Evolutionary conservation across 2,329 filamentous ascomycete genomes (phyloP).

Genomic region (Microdochium nivale): DNA sequence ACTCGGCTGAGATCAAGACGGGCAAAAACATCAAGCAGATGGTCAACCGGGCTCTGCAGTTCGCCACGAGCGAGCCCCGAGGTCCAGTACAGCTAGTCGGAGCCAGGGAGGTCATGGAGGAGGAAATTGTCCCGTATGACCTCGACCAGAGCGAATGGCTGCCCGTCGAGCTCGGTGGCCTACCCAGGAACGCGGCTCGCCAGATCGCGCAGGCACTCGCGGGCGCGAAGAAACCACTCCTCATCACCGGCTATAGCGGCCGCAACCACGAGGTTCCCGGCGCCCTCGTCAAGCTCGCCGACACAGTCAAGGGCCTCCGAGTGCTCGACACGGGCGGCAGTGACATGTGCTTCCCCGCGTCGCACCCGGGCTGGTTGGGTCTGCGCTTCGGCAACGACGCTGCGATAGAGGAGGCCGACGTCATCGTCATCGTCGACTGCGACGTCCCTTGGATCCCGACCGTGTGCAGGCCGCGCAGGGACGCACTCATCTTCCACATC

Average conservation of each 20-base stretch:
- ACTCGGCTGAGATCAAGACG: slow-evolving; percentile 61
- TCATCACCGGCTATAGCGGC: slow-evolving; percentile 41
- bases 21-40: slow-evolving; percentile 70
- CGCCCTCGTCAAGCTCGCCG: slow-evolving; percentile 34
- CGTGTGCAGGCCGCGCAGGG: slow-evolving; percentile 45
- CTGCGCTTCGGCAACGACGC: slow-evolving; percentile 51
- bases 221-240: slow-evolving; percentile 34
- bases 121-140: slow-evolving; percentile 34
- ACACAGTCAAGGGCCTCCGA: slow-evolving; percentile 35
- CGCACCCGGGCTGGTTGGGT: slow-evolving; percentile 32
- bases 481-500: slow-evolving; percentile 54
- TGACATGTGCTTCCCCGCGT: slow-evolving; percentile 33
- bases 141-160: slow-evolving; percentile 14
- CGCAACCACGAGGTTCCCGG: slow-evolving; percentile 30
- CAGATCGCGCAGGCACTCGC: slow-evolving; percentile 32
- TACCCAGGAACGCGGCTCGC: slow-evolving; percentile 28
- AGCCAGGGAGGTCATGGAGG: slow-evolving; percentile 62
- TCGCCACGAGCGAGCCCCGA: slow-evolving; percentile 58
- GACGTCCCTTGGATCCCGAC: slow-evolving; percentile 65
- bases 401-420: slow-evolving; percentile 50
- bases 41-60: slow-evolving; percentile 63
- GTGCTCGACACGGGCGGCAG: slow-evolving; percentile 43
- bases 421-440: slow-evolving; percentile 59
- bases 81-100: slow-evolving; percentile 62
- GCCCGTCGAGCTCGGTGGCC: slow-evolving; percentile 13